A percentile compares a stretch with the other conserved stretches of the same genome.
phyloP scores from a whole-genome alignment of 1,284 basidiomycete genomes.

The Singerocomus inundabilis region DNA sequence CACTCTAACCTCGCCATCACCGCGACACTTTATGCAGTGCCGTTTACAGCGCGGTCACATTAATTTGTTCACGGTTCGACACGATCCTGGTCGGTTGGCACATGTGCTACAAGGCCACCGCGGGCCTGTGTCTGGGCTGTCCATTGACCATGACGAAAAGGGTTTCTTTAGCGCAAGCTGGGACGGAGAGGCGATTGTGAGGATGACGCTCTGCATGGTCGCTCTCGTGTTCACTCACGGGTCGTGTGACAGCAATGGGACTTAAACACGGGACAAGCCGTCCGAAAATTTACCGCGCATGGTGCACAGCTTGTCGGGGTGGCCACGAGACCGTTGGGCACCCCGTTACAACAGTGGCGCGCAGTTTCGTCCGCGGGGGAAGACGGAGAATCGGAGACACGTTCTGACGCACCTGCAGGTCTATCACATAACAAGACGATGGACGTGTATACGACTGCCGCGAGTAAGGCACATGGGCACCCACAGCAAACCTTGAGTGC shows the following conservation, averaged over 20 bases:
- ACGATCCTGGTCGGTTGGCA: constrained; percentile 82
- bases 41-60: constrained; percentile 73
- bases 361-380: constrained; percentile 31
- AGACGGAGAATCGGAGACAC: constrained; percentile 21
- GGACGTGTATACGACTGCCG: constrained; percentile 21
- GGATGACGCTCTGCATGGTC: constrained; percentile 34
- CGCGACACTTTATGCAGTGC: constrained; percentile 9
- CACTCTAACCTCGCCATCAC: constrained; percentile 13
- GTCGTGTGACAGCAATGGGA: constrained; percentile 84
- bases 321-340: constrained; percentile 68
- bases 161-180: constrained; percentile 90
- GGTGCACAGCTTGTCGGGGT: constrained; percentile 86
- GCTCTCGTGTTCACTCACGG: constrained; percentile 3
- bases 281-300: constrained; percentile 80
- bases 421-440: constrained; percentile 12
- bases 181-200: constrained; percentile 88
- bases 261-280: constrained; percentile 84
- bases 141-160: constrained; percentile 79
- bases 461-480: constrained; percentile 18
- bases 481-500: constrained; percentile 15
- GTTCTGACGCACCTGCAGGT: constrained; percentile 8
- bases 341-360: constrained; percentile 36
- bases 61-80: constrained; percentile 90
- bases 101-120: constrained; percentile 76
- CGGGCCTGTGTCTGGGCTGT: constrained; percentile 84